Base-by-base conservation (phyloP, 106 monocot species). In the Acanthochlamys bracteata region DNA sequence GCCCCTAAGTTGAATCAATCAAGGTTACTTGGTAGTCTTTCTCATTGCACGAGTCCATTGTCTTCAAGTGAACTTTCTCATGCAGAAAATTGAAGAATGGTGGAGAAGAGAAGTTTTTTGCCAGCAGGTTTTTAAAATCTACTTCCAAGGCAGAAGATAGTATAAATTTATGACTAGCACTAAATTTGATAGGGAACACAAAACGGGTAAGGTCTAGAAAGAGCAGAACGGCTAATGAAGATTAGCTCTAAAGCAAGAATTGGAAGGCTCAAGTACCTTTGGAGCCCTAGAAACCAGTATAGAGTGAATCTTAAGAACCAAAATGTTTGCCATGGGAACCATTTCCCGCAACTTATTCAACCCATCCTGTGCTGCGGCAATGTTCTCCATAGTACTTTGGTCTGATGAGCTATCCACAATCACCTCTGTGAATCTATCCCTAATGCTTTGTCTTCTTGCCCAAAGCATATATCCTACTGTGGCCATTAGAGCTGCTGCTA, bases 361-460 rank as follows among this genome's bases (percentile, higher is more conserved):
- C 26, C 78, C 68, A 25, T 85, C 78, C 9, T 91, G 90, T 17
- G 90, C 95, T 25, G 75, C 73, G 7, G 86, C 84, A 46, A 91
- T 64, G 64, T 71, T 90, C 61, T 96, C 84, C 71, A 88, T 68
- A 25, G 90, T 73, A 22, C 87, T 80, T 69, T 87, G 77, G 26
- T 88, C 82, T 4, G 86, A 73, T 11, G 81, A 62, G 11, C 79
- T 66, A 20, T 78, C 64, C 7, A 94, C 74, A 20, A 84, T 42
- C 12, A 94, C 64, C 58, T 84, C 89, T 0, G 59, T 25, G 24
- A 20, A 45, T 20, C 56, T 20, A n/a, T 81, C 59, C 17, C 61
- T 65, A 0, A 77, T 59, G 24, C 42, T 46, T n/a, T 53, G 40
- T 4, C 19, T 43, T 60, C 79, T 81, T 3, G 76, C 71, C 89